Percentiles rank a stretch among this genome's conserved stretches.
Evolutionary conservation across 2,329 filamentous ascomycete species (phyloP).

Genomic region (Diaporthe eres): DNA sequence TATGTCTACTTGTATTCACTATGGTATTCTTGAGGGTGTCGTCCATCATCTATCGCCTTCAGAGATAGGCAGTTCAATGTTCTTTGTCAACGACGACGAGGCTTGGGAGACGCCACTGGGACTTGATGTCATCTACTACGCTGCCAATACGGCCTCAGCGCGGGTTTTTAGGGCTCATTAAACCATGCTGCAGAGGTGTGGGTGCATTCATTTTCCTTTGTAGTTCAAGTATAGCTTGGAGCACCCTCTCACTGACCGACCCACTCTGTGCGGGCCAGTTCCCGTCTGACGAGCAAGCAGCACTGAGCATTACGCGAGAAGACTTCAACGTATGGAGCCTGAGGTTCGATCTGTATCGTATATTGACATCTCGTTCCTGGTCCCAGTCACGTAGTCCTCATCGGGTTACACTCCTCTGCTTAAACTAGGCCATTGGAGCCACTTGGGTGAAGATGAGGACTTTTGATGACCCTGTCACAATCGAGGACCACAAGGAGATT

Average conservation of each 20-base stretch:
- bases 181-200: too few species aligned
- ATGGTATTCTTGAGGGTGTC: too few species aligned
- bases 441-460: neutral
- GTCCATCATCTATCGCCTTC: neutral
- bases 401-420: neutral
- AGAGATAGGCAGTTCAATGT: neutral
- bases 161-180: neutral
- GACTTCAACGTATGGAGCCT: neutral
- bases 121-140: neutral
- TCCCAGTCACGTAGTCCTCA: neutral
- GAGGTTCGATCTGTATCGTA: neutral
- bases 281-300: neutral
- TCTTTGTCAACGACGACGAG: neutral
- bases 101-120: neutral
- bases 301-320: neutral
- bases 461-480: neutral
- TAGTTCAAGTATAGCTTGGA: neutral
- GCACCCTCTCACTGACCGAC: neutral
- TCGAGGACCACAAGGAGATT: neutral
- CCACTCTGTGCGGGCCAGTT: neutral
- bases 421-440: neutral
- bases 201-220: too few species aligned
- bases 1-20: too few species aligned
- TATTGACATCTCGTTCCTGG: neutral
- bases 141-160: neutral